Conservation (phyloP, 192 early-diverging fungal genomes). For the Rhizoclosmatium sp. region DNA sequence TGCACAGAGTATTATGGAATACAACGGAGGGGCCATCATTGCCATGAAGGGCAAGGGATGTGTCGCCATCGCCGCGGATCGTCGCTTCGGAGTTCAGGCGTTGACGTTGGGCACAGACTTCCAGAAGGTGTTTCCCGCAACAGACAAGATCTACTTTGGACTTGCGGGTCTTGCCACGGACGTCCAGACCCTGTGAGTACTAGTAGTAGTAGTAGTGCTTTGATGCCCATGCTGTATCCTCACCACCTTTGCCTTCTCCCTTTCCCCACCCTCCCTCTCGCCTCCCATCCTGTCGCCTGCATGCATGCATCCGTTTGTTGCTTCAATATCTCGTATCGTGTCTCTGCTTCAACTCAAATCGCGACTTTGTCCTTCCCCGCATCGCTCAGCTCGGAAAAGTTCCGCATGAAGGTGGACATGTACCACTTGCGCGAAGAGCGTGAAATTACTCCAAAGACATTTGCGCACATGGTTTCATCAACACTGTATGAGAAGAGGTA, state of each 20-base stretch:
- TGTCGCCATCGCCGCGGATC: constrained; percentile 96
- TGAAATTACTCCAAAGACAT: constrained; percentile 91
- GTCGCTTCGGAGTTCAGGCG: constrained; percentile 90
- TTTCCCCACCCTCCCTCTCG: not conserved
- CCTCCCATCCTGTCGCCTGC: constrained; percentile 20
- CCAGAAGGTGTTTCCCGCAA: constrained; percentile 90
- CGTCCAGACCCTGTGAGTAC: constrained; percentile 88
- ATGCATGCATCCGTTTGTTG: no score
- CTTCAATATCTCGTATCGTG: no score
- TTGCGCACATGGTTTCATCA: constrained; percentile 92
- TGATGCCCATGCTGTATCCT: no score
- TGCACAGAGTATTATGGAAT: constrained; percentile 76
- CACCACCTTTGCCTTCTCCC: not conserved
- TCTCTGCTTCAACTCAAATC: no score
- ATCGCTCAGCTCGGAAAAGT: constrained; percentile 74
- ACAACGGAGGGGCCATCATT: constrained; percentile 94
- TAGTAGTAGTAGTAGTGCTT: no score
- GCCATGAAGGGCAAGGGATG: constrained; percentile 99
- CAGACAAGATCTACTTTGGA: constrained; percentile 87
- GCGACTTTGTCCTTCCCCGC: constrained; percentile 14
- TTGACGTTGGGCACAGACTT: constrained; percentile 96
- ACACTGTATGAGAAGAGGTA: constrained; percentile 93
- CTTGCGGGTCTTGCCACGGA: constrained; percentile 96
- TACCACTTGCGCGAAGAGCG: constrained; percentile 96
- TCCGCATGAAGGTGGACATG: constrained; percentile 94